Base-by-base conservation (phyloP, 176 grass and related monocot genomes). In the Triticum monococcum region DNA sequence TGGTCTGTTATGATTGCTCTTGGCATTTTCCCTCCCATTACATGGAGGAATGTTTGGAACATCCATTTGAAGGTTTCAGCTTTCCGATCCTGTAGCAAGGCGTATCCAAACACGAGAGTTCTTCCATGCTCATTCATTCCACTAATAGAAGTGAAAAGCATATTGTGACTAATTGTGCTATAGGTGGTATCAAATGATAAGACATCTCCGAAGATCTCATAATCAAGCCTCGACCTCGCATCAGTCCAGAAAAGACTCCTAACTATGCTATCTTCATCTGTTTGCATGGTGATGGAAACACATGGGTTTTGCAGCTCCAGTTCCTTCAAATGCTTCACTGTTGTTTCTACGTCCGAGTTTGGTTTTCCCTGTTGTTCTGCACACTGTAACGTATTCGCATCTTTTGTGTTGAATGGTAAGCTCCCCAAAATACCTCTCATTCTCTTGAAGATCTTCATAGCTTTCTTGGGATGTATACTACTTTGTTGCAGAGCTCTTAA, bases 131-230 rank as follows among this genome's bases (percentile, higher is more conserved):
- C 71, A 56, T 77, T 89, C 45, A 68, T 30, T 57, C 72, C 87
- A 84, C 33, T 84, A 41, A 89, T 83, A 26, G 62, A 73, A 52
- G 45, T 38, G 16, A 89, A 77, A 40, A 72, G 81, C 78, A 81
- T 37, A 80, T 64, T 73, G 50, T 77, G 30, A 40, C 3, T 17
- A 66, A 56, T 82, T 75, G 69, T 88, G 33, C 61, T 81, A 40
- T 83, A 81, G 31, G 66, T 82, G 10, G 79, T 82, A 54, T 88
- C 86, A 73, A 88, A 76, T 20, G 66, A 64, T 25, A 88, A 62
- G 46, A 88, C 23, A 62, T 81, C 77, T 52, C 77, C 68, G 0
- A 88, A 88, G 36, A 83, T 60, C 28, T 83, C 48, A 60, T 83
- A 83, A 57, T 83, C 68, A 10, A 83, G 12, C 50, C 68, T 72